Base-by-base conservation (phyloP, 306 rosid genomes). In the Calophaca sinica region DNA sequence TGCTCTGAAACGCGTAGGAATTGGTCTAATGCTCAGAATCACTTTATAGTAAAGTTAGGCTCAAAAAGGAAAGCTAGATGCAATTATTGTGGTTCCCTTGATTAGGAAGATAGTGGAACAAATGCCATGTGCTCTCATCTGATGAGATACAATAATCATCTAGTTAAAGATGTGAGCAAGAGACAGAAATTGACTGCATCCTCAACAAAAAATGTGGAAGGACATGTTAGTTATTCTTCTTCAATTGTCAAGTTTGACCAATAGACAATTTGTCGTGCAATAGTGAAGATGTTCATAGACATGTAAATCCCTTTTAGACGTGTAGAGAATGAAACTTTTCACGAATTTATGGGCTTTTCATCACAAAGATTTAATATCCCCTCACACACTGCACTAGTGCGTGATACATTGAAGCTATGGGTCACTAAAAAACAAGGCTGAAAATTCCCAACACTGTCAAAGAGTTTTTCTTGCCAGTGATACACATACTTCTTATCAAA, bases 81-180 rank as follows among this genome's bases (percentile, higher is more conserved):
- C 52, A 64, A 42, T 44, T 70, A 70, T 20, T 70, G 64, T 53
- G 38, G 64, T 42, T 51, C n/a, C 38, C n/a, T 26, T 70, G 39
- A 54, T 70, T n/a, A 53, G 38, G 26, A 62, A 13, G 68, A 70
- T 53, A 49, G 49, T 2, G 44, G 59, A 68, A 68, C 73, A n/a
- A 32, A 60, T 33, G 45, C 73, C 28, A 68, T 68, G 60, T 10
- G 26, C 3, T 11, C 59, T 31, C 73, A 68, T 68, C 49, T n/a
- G 38, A 68, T 20, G 3, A 32, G 73, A 33, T 68, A 60, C 58
- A 68, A 49, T 13, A 41, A 13, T n/a, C 5, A 44, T 5, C 32
- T 46, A 1, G 32, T 3, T 11, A 7, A 48, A 8, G 32, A 49
- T 29, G 58, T 2, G 28, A 46, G 7, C 59, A 68, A 68, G 20